These are phyloP conservation scores for Fusarium longipes DNA, from an alignment of 2,329 filamentous ascomycete genomes.

Conservation along the genomic window DNA sequence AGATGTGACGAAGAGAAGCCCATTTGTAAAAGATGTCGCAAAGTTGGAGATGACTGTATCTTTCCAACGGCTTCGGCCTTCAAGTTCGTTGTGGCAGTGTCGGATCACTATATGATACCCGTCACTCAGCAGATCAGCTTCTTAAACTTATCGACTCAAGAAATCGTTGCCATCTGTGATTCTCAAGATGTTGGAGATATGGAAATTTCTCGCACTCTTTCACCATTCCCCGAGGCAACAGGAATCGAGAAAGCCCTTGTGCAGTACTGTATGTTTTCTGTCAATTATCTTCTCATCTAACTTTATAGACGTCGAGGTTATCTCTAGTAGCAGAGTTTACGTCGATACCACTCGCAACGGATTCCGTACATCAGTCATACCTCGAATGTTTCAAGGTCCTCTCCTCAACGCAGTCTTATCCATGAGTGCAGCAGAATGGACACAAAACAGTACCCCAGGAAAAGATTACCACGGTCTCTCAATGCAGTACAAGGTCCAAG, in stretches of 20 bases:
- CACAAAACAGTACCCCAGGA: conserved; percentile 26
- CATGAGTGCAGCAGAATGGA: conserved; percentile 44
- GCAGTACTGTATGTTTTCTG: conserved; percentile 37
- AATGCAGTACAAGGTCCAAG: conserved; percentile 39
- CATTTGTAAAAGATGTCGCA: conserved; percentile 28
- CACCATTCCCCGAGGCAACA: conserved; percentile 17
- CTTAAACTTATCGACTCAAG: conserved; percentile 33
- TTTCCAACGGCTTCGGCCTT: conserved; percentile 36
- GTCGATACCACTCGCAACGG: conserved; percentile 38
- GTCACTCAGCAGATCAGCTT: conserved; percentile 17
- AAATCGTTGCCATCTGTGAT: conserved; percentile 20
- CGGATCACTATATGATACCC: conserved; percentile 32
- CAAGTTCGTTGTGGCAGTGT: conserved; percentile 37
- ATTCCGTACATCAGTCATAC: conserved; percentile 41
- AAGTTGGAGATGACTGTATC: conserved; percentile 30
- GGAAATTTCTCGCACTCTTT: conserved; percentile 13
- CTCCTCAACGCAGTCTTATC: conserved; percentile 38
- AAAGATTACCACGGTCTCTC: conserved; percentile 38
- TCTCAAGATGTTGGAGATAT: neutral
- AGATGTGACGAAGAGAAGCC: conserved; percentile 55
- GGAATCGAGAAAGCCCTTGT: conserved; percentile 33
- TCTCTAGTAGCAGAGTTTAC: conserved; percentile 42
- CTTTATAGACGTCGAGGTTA: conserved; percentile 35
- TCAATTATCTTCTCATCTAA: neutral
- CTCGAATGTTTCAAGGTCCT: conserved; percentile 34